Base-by-base conservation (phyloP, 768 basidiomycete species). In the Leccinellum rugosiceps region DNA sequence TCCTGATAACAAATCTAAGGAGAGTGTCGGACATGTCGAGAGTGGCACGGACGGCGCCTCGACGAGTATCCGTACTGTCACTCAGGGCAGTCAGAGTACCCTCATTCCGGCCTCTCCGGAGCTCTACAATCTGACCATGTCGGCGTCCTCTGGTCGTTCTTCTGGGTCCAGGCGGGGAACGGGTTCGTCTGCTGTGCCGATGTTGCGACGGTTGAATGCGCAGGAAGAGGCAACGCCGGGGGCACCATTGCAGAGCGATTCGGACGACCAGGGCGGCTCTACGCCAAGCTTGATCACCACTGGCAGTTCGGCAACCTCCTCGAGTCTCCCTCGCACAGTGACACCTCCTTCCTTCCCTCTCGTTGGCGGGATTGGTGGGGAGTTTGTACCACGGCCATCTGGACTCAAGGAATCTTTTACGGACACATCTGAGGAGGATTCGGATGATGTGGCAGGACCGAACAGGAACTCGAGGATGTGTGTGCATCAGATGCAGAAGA, bases 231-330 rank as follows among this genome's bases (percentile, higher is more conserved):
- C 41, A 6, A 41, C 53, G 3, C 44, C 23, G 10, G 50, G 56
- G 17, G n/a, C 28, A 4, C 48, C 50, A 8, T 45, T 35, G 15
- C 58, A 13, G 25, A 50, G n/a, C 38, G 49, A 32, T 10, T 58
- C 48, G 56, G 54, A 62, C 1, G n/a, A 30, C 0, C 38, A 17
- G 3, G 41, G 52, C 0, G 52, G 34, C 23, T 68, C 68, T 30
- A 70, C 66, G 9, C 68, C 68, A 3, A 68, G 68, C 53, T 50
- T 68, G 45, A 26, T 58, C 25, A 63, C 68, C n/a, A 63, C 35
- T 17, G 61, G 41, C 32, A 70, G 63, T 17, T 58, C 60, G 15
- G 31, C 35, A 19, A 59, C 68, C 10, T 50, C 59, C 13, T 67
- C 62, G 52, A 67, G 62, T 4, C 19, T n/a, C 0, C 62, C 58